phyloP scores from a whole-genome alignment of 163 green algal species.

The Scenedesmus sp. region DNA sequence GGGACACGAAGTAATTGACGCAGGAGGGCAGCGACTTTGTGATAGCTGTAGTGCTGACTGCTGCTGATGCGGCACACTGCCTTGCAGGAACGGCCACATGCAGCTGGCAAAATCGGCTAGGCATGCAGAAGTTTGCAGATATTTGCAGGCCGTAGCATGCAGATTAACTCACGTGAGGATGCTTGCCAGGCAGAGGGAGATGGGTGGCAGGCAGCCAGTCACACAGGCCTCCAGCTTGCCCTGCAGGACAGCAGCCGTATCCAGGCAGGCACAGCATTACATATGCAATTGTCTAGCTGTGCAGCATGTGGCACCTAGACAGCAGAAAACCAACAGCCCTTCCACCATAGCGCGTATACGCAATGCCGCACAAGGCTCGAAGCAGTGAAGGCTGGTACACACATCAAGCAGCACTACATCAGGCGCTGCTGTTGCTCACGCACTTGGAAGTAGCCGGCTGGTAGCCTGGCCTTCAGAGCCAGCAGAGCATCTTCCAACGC shows the following conservation, averaged over 20 bases:
- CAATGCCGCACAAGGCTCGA: no score
- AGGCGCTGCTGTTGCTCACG: neutral
- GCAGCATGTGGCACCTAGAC: neutral
- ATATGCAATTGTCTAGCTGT: neutral
- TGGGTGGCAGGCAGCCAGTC: constrained; percentile 24
- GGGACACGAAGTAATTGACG: neutral
- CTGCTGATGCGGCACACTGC: neutral
- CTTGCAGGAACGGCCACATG: neutral
- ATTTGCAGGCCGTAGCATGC: neutral
- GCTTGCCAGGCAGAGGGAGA: constrained; percentile 34
- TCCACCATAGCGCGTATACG: no score
- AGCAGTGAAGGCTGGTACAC: neutral
- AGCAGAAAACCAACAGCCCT: neutral
- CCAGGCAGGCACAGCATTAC: neutral
- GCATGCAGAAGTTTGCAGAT: neutral
- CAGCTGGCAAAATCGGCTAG: neutral
- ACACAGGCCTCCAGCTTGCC: constrained; percentile 34
- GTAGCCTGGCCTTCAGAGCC: constrained; percentile 14
- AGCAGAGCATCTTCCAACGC: constrained; percentile 13
- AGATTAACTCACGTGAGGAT: constrained; percentile 38
- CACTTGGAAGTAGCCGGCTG: constrained; percentile 10
- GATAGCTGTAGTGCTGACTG: neutral
- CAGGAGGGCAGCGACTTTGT: neutral
- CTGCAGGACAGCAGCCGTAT: neutral
- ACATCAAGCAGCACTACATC: neutral